These are phyloP conservation scores for Artemisia tridentata DNA, from an alignment of 129 eudicot species.

Conservation along the genomic window DNA sequence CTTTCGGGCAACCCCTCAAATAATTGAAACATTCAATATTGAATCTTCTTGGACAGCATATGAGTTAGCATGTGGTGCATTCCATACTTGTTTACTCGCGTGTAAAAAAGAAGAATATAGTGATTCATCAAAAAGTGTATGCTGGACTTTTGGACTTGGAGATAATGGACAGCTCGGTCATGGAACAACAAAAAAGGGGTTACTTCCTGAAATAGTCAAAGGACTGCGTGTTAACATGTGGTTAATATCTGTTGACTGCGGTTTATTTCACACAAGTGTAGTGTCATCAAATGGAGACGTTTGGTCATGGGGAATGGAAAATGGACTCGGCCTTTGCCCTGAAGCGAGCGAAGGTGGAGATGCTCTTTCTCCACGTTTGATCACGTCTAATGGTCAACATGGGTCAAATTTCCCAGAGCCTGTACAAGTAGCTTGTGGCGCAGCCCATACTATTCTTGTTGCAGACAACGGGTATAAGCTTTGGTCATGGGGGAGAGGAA, in stretches of 20 bases:
- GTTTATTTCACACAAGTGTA: conserved; percentile 79
- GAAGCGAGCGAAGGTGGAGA: conserved; percentile 73
- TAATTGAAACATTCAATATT: conserved; percentile 43
- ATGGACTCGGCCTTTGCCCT: conserved; percentile 81
- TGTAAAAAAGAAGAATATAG: conserved; percentile 39
- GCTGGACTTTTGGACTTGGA: conserved; percentile 91
- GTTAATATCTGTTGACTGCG: conserved; percentile 70
- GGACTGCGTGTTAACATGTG: conserved; percentile 45
- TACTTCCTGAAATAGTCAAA: conserved; percentile 50
- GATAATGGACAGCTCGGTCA: conserved; percentile 91
- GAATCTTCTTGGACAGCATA: conserved; percentile 59
- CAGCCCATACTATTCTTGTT: conserved; percentile 84
- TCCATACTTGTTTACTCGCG: conserved; percentile 69
- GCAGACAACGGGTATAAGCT: conserved; percentile 62
- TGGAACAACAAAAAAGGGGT: conserved; percentile 50
- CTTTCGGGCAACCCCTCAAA: conserved; percentile 47
- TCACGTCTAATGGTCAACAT: conserved; percentile 36
- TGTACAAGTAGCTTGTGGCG: conserved; percentile 78
- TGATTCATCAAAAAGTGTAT: conserved; percentile 46
- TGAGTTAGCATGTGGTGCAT: conserved; percentile 84
- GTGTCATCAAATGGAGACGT: conserved; percentile 90
- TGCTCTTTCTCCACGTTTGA: conserved; percentile 55
- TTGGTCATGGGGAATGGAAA: conserved; percentile 99
- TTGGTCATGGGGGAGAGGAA: conserved; percentile 94
- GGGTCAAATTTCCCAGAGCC: conserved; percentile 52